These are phyloP conservation scores for Fusarium sarcochroum DNA, from an alignment of 2,329 filamentous ascomycete species.

Conservation along the genomic window DNA sequence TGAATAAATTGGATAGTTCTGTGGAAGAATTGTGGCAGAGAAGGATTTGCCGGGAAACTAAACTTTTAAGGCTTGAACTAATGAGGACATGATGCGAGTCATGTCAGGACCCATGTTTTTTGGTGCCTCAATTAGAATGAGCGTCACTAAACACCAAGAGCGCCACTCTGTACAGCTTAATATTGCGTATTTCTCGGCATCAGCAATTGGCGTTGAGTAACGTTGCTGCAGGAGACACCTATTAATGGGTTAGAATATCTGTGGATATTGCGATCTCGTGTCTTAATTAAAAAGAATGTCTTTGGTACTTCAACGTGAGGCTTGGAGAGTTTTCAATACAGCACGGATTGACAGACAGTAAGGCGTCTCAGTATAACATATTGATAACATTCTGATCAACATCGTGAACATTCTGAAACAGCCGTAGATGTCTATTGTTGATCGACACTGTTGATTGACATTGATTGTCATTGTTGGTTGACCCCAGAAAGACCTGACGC, in stretches of 20 bases:
- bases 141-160: constrained; percentile 3
- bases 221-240: background rate
- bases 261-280: background rate
- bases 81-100: background rate
- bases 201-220: background rate
- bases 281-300: no score
- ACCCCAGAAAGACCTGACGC: background rate
- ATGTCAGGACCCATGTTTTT: constrained; percentile 1
- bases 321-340: no score
- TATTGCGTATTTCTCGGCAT: background rate
- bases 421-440: background rate
- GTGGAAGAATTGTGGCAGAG: background rate
- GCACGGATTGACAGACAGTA: no score
- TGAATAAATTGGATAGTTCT: accelerated
- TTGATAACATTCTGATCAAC: no score
- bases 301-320: no score
- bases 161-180: background rate
- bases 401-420: no score
- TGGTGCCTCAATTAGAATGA: background rate
- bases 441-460: background rate
- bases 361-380: no score
- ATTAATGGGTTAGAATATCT: background rate
- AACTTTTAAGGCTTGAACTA: background rate
- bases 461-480: background rate
- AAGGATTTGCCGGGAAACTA: background rate